Base-by-base conservation (phyloP, 139 green algal genomes). In the Trebouxia sp. region DNA sequence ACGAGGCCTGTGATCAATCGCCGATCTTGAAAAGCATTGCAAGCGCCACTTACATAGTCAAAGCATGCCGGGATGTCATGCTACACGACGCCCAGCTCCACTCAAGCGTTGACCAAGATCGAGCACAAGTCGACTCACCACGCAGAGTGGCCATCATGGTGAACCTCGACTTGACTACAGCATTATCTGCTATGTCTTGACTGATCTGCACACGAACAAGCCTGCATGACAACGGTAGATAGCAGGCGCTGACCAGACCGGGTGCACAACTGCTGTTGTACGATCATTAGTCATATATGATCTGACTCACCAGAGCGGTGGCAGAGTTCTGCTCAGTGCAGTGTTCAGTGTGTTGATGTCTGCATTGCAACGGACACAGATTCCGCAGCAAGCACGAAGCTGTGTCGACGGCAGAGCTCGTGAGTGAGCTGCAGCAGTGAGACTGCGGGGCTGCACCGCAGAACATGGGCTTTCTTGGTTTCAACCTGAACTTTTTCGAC, bases 1-100 rank as follows among this genome's bases (percentile, higher is more conserved):
- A 94, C 88, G 0, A 92, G 38, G 0, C 89, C 89, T 93, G 84
- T 32, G 47, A 8, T 32, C 20, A 26, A n/a, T n/a, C n/a, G n/a
- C n/a, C n/a, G n/a, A n/a, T n/a, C n/a, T 26, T 28, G 14, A 35
- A 50, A 3, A 50, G 12, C 38, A 47, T 47, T 50, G 3, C 24
- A 37, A 12, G 6, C 10, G 65, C 28, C 42, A 30, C 14, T 41
- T 30, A 22, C 12, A 45, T 28, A 5, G 32, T 11, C 28, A 30
- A 45, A 12, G 0, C 6, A 9, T 15, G 50, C 50, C 26, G 50
- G 50, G 20, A 17, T 28, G 4, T 17, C 20, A 17, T 26, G 47
- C 47, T 53, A 17, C 20, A 53, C 47, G 3, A 6, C 20, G 15
- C 4, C 1, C 47, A 53, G 2, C 47, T 53, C 20, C 14, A 26